Evolutionary conservation across 306 rosid species (phyloP).

Genomic region (Vigna radiata): DNA sequence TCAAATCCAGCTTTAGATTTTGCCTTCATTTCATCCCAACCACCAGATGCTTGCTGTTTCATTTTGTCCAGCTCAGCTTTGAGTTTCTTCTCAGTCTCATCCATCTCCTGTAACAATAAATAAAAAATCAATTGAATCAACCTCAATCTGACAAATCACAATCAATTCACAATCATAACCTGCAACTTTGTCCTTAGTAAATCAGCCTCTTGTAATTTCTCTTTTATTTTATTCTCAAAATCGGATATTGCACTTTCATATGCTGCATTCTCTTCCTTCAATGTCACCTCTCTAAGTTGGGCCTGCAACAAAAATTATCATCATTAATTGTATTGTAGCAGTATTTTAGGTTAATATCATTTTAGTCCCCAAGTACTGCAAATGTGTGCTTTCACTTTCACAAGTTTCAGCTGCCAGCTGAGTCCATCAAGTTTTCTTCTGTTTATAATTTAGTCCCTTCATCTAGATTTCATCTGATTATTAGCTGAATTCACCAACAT

Average conservation of each 20-base stretch:
- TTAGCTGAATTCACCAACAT: not conserved
- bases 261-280: slow-evolving; percentile 81
- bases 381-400: not conserved
- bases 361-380: not conserved
- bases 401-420: not conserved
- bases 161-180: slow-evolving; percentile 50
- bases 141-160: slow-evolving; percentile 6
- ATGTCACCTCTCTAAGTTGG: slow-evolving; percentile 76
- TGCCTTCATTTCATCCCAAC: slow-evolving; percentile 45
- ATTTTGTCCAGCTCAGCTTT: slow-evolving; percentile 57
- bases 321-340: not conserved
- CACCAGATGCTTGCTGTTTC: slow-evolving; percentile 46
- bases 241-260: slow-evolving; percentile 66
- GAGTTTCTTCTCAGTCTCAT: slow-evolving; percentile 65
- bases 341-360: not conserved
- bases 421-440: not conserved
- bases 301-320: slow-evolving; percentile 55
- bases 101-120: slow-evolving; percentile 67
- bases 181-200: slow-evolving; percentile 59
- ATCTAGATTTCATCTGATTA: not conserved
- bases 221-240: slow-evolving; percentile 73
- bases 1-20: slow-evolving; percentile 49
- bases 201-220: slow-evolving; percentile 69
- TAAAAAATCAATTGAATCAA: not conserved
- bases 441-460: not conserved